Evolutionary conservation across 1,284 basidiomycete species (phyloP).

Genomic region (Cutaneotrichosporon sp.): DNA sequence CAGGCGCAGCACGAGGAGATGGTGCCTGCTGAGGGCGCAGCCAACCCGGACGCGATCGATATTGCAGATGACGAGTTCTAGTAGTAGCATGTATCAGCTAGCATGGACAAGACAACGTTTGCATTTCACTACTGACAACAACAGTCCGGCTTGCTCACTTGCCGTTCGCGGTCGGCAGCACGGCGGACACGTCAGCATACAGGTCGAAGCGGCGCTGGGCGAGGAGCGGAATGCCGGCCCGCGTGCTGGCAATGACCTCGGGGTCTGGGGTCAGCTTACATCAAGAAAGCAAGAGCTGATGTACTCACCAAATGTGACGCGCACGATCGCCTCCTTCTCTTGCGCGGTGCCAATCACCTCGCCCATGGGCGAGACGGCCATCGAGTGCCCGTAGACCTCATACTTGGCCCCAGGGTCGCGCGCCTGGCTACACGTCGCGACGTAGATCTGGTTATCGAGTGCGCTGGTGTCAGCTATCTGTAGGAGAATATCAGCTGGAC

Average conservation of each 20-base stretch:
- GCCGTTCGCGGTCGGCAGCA: conserved; percentile 6
- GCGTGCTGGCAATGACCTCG: conserved; percentile 61
- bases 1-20: conserved; percentile 35
- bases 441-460: conserved; percentile 85
- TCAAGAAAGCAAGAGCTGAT: neutral
- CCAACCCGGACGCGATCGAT: conserved; percentile 52
- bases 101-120: conserved; percentile 6
- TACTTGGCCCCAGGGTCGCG: conserved; percentile 64
- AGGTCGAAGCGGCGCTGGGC: conserved; percentile 59
- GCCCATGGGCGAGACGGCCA: conserved; percentile 81
- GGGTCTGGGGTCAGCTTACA: conserved; percentile 60
- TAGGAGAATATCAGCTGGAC: neutral
- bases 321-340: conserved; percentile 72
- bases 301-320: conserved; percentile 68
- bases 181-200: conserved; percentile 20
- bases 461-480: conserved; percentile 57
- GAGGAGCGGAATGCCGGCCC: conserved; percentile 76
- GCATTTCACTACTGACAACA: neutral
- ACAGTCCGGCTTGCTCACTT: conserved; percentile 44
- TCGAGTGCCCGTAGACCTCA: conserved; percentile 74
- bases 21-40: conserved; percentile 29
- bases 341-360: conserved; percentile 67
- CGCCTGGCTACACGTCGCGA: conserved; percentile 87
- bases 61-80: conserved; percentile 51
- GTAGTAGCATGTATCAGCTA: conserved; percentile 13